Base-by-base conservation (phyloP, 768 basidiomycete species). In the Amanita subjunquillea region DNA sequence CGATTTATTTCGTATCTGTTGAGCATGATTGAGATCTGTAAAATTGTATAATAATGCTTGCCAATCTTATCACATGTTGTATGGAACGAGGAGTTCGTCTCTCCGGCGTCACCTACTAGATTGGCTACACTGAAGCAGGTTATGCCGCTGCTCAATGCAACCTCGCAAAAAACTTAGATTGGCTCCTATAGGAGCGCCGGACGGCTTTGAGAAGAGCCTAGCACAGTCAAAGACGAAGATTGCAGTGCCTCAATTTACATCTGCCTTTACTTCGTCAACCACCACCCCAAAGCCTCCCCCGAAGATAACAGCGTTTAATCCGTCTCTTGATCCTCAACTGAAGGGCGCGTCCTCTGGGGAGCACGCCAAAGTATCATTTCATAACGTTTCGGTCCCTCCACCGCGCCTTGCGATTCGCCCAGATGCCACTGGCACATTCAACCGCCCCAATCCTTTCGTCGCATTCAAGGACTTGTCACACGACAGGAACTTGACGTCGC, bases 91-190 rank as follows among this genome's bases (percentile, higher is more conserved):
- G 17, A 17, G 17, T 17, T 17, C 17, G 17, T 17, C 17, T 17
- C 17, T 1, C 17, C 17, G 17, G 17, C 17, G 17, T 17, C 17
- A 17, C 17, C 17, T n/a, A n/a, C n/a, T 17, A 17, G 17, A 17
- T 17, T 17, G 17, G 17, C 17, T 17, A 17, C 17, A 17, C 17
- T 17, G 17, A 17, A 17, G 17, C 17, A 17, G 17, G 17, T 29
- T n/a, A 40, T 40, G 39, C 39, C n/a, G 39, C 20, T 40, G 8
- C 23, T 20, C 48, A 36, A 51, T 51, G 51, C 43, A 53, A 17
- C 51, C 51, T n/a, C 51, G 34, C 36, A 53, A 53, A 27, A 53
- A 53, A 37, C 43, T 17, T 9, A 45, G 43, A 34, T 37, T 53
- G n/a, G 37, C 39, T 3, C 50, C 50, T 22, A 3, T 32, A 5